Evolutionary conservation across 768 basidiomycete genomes (phyloP).

Genomic region (Phallus indusiatus): DNA sequence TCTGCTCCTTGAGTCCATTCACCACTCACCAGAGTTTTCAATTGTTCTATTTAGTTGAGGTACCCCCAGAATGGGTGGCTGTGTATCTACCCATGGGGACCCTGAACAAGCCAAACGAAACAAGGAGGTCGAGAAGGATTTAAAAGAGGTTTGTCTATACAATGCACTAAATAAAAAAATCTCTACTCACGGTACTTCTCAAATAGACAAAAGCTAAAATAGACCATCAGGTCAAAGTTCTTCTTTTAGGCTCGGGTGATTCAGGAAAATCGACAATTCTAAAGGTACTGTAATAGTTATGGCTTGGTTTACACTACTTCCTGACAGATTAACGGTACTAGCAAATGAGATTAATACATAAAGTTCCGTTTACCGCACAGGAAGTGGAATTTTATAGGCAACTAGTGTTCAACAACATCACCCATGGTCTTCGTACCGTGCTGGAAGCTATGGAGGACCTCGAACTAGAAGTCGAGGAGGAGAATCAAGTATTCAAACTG

Average conservation of each 20-base stretch:
- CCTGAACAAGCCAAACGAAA: constrained; percentile 58
- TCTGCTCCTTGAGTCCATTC: not conserved
- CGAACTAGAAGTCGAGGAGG: constrained; percentile 60
- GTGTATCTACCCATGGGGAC: constrained; percentile 60
- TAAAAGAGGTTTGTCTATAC: constrained; percentile 53
- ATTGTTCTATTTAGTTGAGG: not conserved
- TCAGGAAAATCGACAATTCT: constrained; percentile 89
- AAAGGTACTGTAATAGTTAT: constrained; percentile 43
- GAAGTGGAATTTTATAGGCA: constrained; percentile 89
- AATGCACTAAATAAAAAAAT: not conserved
- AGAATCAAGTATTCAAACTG: constrained; percentile 31
- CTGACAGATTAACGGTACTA: constrained; percentile 21
- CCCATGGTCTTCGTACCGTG: constrained; percentile 72
- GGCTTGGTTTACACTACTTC: not conserved
- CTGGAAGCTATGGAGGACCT: constrained; percentile 88
- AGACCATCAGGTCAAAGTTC: constrained; percentile 71
- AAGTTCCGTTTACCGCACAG: constrained; percentile 66
- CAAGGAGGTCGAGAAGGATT: constrained; percentile 68
- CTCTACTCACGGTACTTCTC: not conserved
- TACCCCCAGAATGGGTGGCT: constrained; percentile 58
- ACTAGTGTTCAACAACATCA: constrained; percentile 87
- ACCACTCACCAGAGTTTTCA: not conserved
- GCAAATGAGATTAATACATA: constrained; percentile 98
- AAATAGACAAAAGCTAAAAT: constrained; percentile 64
- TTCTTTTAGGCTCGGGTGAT: constrained; percentile 88